These are phyloP conservation scores for Cordyceps tenuipes DNA, from an alignment of 2,329 filamentous ascomycete genomes.

Conservation along the genomic window DNA sequence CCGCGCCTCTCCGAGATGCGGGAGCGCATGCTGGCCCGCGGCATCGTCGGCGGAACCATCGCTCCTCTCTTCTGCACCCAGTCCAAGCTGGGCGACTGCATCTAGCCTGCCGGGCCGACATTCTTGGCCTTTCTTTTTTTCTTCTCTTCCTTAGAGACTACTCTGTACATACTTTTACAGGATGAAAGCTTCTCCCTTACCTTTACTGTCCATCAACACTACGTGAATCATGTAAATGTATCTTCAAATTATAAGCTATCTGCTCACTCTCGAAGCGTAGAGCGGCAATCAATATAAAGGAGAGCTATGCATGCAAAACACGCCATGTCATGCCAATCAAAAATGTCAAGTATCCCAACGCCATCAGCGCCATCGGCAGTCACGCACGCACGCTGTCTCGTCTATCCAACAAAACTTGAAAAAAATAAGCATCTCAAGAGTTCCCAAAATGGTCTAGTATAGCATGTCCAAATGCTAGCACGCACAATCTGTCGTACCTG, in stretches of 20 bases:
- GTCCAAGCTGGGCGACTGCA: not conserved
- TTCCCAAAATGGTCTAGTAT: conserved; percentile 5
- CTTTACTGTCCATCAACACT: too few species aligned
- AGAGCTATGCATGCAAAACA: not conserved
- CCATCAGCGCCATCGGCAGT: not conserved
- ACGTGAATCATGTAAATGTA: not conserved
- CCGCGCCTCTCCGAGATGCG: conserved; percentile 67
- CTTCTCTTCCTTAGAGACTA: too few species aligned
- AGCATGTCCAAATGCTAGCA: not conserved
- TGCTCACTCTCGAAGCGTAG: not conserved
- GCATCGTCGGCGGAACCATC: conserved; percentile 60
- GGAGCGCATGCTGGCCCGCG: conserved; percentile 63
- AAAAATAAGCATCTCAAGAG: not conserved
- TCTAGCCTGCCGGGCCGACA: not conserved
- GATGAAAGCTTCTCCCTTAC: not conserved
- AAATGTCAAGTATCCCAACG: conserved; percentile 8
- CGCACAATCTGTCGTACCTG: conserved; percentile 3
- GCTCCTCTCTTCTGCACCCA: not conserved
- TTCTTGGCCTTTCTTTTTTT: not conserved
- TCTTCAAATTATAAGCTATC: not conserved
- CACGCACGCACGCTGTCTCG: not conserved
- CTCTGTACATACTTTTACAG: too few species aligned
- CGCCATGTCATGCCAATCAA: conserved; percentile 8
- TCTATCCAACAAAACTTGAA: not conserved
- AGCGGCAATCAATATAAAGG: not conserved